Conservation (phyloP, 306 rosid species). For the Dalbergia oliveri region DNA sequence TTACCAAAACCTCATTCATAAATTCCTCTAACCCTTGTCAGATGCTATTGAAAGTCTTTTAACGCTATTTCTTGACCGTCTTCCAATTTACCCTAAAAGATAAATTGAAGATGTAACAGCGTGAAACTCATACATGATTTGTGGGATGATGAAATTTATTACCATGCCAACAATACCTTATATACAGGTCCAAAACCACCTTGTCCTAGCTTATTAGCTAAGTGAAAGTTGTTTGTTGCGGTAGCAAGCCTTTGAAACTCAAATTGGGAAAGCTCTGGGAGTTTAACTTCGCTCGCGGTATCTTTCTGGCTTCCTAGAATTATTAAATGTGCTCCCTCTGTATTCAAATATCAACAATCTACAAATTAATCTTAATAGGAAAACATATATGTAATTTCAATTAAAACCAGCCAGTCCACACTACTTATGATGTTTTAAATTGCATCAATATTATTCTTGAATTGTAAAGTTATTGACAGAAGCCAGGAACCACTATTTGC, state of each 20-base stretch:
- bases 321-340: no score
- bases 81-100: constrained; percentile 10
- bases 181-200: constrained; percentile 46
- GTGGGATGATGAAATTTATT: neutral
- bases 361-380: neutral
- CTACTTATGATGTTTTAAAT: no score
- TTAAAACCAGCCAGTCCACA: no score
- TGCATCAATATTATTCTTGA: no score
- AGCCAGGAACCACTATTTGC: no score
- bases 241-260: constrained; percentile 33
- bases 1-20: constrained; percentile 54
- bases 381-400: no score
- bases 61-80: constrained; percentile 48
- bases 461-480: no score
- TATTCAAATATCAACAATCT: no score
- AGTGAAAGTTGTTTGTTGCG: constrained; percentile 48
- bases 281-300: neutral
- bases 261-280: constrained; percentile 33
- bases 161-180: constrained; percentile 8
- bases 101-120: neutral
- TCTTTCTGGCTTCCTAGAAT: neutral
- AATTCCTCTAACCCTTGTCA: constrained; percentile 51
- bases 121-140: neutral
- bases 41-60: constrained; percentile 49
- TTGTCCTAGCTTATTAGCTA: neutral